Evolutionary conservation across 148 eudicot species (phyloP), one percentile per base, ranked within the genome.

Genomic region (Fallopia convolvulus): DNA sequence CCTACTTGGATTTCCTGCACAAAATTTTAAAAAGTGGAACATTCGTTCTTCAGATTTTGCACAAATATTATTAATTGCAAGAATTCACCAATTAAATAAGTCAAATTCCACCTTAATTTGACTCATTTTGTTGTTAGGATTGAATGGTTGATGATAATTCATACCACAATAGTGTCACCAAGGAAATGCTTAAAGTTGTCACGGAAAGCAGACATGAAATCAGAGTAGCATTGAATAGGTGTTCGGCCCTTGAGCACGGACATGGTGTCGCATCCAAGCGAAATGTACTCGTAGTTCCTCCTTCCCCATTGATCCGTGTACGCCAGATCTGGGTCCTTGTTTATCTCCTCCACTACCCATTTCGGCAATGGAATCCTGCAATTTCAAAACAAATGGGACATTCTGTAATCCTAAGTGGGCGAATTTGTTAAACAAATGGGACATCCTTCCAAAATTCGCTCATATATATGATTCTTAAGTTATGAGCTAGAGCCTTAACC

Each of bases 1-100:
- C 98, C 98, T 72, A 93, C 97, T 89, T 90, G 93, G 40, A 91
- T 93, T 86, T 93, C 98, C 93, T 90, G 55, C 12, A 78, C 41
- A 11, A 30, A 58, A 8, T 1, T 14, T 0, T 2, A 2, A 36
- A 0, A 36, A 1, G 63, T 1, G 58, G 15, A 15, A 14, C 56
- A 3, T 4, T 36, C 3, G 18, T 49, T 3, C 53, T 12, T 49
- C 15, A 14, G 17, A 50, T 1, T 14, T 50, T 2, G 55, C 17
- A 2, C 2, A 11, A 42, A 3, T 36, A 42, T 42, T 42, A 42
- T 26, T 26, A 26, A 8, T 6, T 12, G 2, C 15, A 12, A 48
- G 47, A 44, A 44, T 9, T 44, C 50, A 13, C 50, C 15, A 48
- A 48, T 48, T 48, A 3, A 13, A 32, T 68, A 1, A 68, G 41